Evolutionary conservation across 352 stramenopile genomes (phyloP), one percentile per base, ranked within the genome.

Genomic region (Albugo laibachii): DNA sequence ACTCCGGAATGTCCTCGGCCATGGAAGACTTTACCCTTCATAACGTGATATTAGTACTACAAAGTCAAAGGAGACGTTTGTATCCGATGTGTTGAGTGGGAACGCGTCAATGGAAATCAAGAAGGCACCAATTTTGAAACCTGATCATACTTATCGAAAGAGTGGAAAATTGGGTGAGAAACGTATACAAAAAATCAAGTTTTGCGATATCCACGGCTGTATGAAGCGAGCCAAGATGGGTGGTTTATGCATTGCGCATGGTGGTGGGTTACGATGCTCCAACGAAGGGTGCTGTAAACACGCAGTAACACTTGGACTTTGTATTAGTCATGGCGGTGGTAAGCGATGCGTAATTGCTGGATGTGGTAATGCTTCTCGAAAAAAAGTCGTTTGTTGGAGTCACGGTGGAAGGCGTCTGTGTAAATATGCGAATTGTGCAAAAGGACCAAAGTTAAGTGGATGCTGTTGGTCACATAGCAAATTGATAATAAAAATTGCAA

Each of bases 141-240:
- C 3, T 31, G 24, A 31, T 31, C 24, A 31, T 3, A 10, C 24
- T 31, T 31, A 8, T 31, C 24, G 24, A 31, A 8, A 31, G 3
- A 3, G 24, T 31, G 24, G 24, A 31, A 31, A 31, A 3, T 31
- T 8, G 8, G 3, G 24, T 31, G 24, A 31, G 8, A 78, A 77
- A 41, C 69, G 69, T 31, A 61, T 58, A 1, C 76, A 57, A 55
- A 77, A 62, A 39, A 69, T 73, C 50, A 88, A 88, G 56, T 58
- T 88, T 16, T 88, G 76, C 47, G 73, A 68, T 14, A 75, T 84
- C 57, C 47, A 62, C 14, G 60, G 75, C 4, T 89, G 76, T 57
- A 67, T 64, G 43, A 89, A 89, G 49, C 73, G 73, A 51, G 73
- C 76, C 36, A 89, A 89, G 55, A 70, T 69, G n/a, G 73, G 76